Evolutionary conservation across 2,329 filamentous ascomycete species (phyloP).

Genomic region (Exophiala spinifera): DNA sequence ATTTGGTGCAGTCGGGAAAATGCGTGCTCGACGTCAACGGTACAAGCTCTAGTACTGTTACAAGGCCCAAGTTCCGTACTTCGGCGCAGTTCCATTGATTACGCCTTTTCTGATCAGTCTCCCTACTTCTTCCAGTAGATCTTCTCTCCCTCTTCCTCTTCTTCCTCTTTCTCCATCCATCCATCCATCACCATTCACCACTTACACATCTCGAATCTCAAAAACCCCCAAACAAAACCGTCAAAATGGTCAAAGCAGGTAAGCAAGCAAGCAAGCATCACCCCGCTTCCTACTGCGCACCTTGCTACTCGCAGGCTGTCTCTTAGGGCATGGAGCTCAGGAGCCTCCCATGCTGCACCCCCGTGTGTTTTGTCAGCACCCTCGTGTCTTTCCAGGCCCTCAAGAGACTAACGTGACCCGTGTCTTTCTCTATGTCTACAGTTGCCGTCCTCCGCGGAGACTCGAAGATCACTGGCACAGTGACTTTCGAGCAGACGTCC

Average conservation of each 20-base stretch:
- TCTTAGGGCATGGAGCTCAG: not conserved
- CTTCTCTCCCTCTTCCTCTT: slow-evolving; percentile 2
- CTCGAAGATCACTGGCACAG: slow-evolving; percentile 88
- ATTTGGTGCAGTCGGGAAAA: not conserved
- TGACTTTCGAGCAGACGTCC: slow-evolving; percentile 88
- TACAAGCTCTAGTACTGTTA: not conserved
- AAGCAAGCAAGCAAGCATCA: slow-evolving; percentile 48
- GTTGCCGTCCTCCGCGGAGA: slow-evolving; percentile 97
- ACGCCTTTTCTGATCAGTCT: slow-evolving; percentile 13
- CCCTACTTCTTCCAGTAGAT: slow-evolving; percentile 7
- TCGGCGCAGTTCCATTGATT: slow-evolving; percentile 6
- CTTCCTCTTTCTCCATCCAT: not conserved
- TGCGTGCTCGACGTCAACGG: not conserved
- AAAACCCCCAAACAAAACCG: slow-evolving; percentile 39
- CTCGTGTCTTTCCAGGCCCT: not conserved
- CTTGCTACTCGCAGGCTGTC: not conserved
- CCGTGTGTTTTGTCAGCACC: slow-evolving; percentile 19
- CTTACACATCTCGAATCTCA: not conserved
- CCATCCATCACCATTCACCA: not conserved
- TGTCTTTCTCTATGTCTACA: slow-evolving; percentile 44
- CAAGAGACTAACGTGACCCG: not conserved
- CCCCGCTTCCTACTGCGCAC: not conserved
- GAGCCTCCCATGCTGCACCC: not conserved
- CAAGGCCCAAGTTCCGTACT: not conserved
- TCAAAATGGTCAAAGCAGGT: slow-evolving; percentile 99